These are phyloP conservation scores for Prunus mume DNA, from an alignment of 306 rosid species.

Conservation along the genomic window DNA sequence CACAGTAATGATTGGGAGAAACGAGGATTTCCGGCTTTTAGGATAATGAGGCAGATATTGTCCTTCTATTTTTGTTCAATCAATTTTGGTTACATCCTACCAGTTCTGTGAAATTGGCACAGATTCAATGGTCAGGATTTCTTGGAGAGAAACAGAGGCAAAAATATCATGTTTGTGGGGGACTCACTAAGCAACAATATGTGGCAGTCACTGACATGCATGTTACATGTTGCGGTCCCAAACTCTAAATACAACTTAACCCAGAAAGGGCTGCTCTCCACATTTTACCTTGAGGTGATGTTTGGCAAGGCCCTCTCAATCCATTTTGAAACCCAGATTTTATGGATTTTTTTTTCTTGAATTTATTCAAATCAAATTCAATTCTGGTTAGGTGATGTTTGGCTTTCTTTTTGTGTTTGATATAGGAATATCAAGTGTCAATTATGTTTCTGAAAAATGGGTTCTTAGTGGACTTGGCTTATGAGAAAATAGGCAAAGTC, in stretches of 20 bases:
- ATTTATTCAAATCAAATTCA: not conserved
- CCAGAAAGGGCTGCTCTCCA: conserved; percentile 22
- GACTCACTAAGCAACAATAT: conserved; percentile 74
- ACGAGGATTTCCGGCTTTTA: too few species aligned
- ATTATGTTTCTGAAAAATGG: conserved; percentile 63
- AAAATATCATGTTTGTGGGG: conserved; percentile 70
- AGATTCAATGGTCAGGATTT: conserved; percentile 63
- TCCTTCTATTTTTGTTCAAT: not conserved
- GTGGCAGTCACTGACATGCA: conserved; percentile 77
- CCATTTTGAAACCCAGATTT: not conserved
- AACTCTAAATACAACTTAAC: conserved; percentile 34
- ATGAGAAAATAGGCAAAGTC: conserved; percentile 43
- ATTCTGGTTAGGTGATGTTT: not conserved
- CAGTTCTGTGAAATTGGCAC: conserved; percentile 8
- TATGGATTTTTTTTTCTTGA: not conserved
- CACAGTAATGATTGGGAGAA: too few species aligned
- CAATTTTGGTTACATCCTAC: not conserved
- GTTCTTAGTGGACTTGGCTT: conserved; percentile 56
- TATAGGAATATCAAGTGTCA: conserved; percentile 50
- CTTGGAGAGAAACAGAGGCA: conserved; percentile 56
- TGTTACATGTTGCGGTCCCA: conserved; percentile 59
- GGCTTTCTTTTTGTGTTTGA: not conserved
- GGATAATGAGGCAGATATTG: too few species aligned
- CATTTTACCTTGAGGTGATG: conserved; percentile 45
- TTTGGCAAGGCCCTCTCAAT: not conserved